These are phyloP conservation scores for Penicillium sp. DNA, from an alignment of 2,329 filamentous ascomycete species.

Conservation along the genomic window DNA sequence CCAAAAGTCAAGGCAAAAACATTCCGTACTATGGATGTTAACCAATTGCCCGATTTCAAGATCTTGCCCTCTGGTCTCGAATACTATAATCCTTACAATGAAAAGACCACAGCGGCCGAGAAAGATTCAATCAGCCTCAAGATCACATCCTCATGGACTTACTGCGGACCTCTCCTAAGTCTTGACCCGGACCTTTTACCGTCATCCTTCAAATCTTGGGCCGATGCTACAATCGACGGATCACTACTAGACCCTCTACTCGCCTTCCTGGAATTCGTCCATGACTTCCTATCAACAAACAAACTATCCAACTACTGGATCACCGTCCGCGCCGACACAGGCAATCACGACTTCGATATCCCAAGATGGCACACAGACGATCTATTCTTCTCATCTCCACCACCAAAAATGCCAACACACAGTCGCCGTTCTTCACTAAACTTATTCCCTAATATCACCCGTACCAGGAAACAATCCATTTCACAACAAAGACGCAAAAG, in stretches of 20 bases:
- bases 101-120: neutral
- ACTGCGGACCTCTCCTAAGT: slow-evolving; percentile 45
- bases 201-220: slow-evolving; percentile 43
- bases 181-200: slow-evolving; percentile 31
- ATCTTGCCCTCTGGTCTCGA: slow-evolving; percentile 9
- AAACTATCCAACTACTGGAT: slow-evolving; percentile 49
- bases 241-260: slow-evolving; percentile 39
- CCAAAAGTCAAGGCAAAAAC: neutral
- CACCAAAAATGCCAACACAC: slow-evolving; percentile 14
- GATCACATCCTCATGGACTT: slow-evolving; percentile 44
- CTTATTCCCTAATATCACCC: neutral
- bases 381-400: slow-evolving; percentile 44
- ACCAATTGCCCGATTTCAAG: slow-evolving; percentile 18
- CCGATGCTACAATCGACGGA: slow-evolving; percentile 33
- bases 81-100: slow-evolving; percentile 3
- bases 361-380: slow-evolving; percentile 55
- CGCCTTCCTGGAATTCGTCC: slow-evolving; percentile 45
- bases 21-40: slow-evolving; percentile 15
- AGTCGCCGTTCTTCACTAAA: neutral
- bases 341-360: slow-evolving; percentile 46
- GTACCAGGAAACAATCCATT: neutral
- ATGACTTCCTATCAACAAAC: slow-evolving; percentile 37
- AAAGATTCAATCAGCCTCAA: slow-evolving; percentile 18
- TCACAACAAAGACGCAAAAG: neutral
- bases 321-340: slow-evolving; percentile 49